Percentiles rank a stretch among this genome's conserved stretches.
phyloP scores from a whole-genome alignment of 495 filamentous ascomycete genomes.

The Neurospora sp. region DNA sequence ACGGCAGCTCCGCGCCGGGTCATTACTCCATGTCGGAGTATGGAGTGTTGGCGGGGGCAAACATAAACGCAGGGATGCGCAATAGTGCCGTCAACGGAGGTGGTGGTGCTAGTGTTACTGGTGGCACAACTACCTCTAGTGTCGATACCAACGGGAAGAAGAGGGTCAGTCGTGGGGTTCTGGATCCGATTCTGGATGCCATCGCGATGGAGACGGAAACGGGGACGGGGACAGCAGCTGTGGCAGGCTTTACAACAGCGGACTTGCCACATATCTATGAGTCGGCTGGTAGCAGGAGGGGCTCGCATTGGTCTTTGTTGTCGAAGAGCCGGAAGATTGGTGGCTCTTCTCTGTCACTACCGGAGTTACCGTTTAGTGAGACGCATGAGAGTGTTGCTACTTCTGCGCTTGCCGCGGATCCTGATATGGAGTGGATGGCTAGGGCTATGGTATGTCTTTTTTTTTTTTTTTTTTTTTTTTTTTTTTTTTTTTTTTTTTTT shows the following conservation, averaged over 20 bases:
- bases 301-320: not conserved
- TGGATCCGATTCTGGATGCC: not conserved
- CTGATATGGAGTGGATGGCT: conserved; percentile 19
- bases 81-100: not conserved
- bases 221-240: not conserved
- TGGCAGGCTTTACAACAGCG: not conserved
- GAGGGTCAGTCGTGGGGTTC: not conserved
- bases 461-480: not conserved
- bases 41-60: not conserved
- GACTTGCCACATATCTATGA: not conserved
- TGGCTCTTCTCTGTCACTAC: not conserved
- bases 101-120: not conserved
- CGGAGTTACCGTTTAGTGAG: not conserved
- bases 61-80: not conserved
- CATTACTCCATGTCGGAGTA: conserved; percentile 23
- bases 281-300: not conserved
- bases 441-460: conserved; percentile 14
- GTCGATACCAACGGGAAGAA: not conserved
- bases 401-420: not conserved
- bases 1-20: conserved; percentile 31
- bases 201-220: not conserved
- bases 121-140: not conserved
- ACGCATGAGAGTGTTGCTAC: not conserved
- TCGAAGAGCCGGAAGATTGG: conserved; percentile 1
- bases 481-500: not conserved